These are phyloP conservation scores for Schizonepeta tenuifolia DNA, from an alignment of 257 asterid genomes.

Conservation along the genomic window DNA sequence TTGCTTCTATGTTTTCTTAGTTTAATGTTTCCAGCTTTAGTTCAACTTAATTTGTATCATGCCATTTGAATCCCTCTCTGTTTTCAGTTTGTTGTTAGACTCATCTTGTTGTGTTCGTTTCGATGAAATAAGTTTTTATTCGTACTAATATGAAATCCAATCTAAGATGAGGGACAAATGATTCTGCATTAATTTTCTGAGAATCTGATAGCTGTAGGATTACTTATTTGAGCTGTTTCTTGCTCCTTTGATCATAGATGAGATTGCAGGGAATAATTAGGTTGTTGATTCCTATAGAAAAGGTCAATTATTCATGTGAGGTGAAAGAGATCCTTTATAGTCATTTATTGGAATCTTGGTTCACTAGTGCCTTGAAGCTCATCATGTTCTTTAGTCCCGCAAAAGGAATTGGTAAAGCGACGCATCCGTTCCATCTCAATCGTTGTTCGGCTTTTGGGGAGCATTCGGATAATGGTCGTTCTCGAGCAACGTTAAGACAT, in stretches of 20 bases:
- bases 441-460: conserved; percentile 45
- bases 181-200: too few species aligned
- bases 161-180: too few species aligned
- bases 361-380: conserved; percentile 34
- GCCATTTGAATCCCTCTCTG: conserved; percentile 33
- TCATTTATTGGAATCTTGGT: conserved; percentile 43
- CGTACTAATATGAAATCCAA: neutral
- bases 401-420: conserved; percentile 41
- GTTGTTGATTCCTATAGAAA: conserved; percentile 32
- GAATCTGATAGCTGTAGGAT: neutral
- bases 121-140: neutral
- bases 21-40: conserved; percentile 32
- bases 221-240: conserved; percentile 28
- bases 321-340: conserved; percentile 35
- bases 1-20: conserved; percentile 39
- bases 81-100: conserved; percentile 35
- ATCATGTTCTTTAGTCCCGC: conserved; percentile 29
- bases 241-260: conserved; percentile 19
- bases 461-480: conserved; percentile 44
- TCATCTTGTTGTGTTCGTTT: conserved; percentile 34
- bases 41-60: conserved; percentile 35
- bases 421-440: conserved; percentile 47
- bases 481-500: conserved; percentile 33
- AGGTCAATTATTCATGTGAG: conserved; percentile 39
- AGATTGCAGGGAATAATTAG: conserved; percentile 27